Conservation (phyloP, 75 land plant genomes). For the Selaginella tamariscina region DNA sequence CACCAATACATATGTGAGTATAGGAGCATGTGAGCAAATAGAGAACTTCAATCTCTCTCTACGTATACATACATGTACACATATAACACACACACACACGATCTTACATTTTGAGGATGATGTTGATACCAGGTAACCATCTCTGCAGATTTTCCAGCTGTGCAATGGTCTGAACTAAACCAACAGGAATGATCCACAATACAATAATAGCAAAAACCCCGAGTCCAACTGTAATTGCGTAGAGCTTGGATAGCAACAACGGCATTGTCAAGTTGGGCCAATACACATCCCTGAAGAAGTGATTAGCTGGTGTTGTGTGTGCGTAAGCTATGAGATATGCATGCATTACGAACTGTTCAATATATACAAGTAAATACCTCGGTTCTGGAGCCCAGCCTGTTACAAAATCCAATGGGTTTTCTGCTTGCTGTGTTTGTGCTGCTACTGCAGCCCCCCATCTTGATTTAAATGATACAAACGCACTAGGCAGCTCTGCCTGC, state of each 20-base stretch:
- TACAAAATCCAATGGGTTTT: conserved; percentile 51
- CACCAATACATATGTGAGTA: neutral
- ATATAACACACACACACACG: conserved; percentile 11
- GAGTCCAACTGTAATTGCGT: conserved; percentile 31
- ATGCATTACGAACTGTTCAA: too few species aligned
- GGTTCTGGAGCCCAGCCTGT: conserved; percentile 82
- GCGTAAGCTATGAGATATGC: too few species aligned
- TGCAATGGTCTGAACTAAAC: conserved; percentile 59
- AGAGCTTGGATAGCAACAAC: conserved; percentile 22
- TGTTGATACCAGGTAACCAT: conserved; percentile 36
- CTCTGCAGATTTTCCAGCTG: conserved; percentile 44
- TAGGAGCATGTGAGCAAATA: neutral
- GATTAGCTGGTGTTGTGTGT: too few species aligned
- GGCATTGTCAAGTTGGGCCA: conserved; percentile 53
- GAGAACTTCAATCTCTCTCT: neutral
- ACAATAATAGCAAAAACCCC: conserved; percentile 44
- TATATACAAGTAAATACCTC: too few species aligned
- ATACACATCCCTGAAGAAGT: too few species aligned
- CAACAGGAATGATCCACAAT: conserved; percentile 50
- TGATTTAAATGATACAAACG: conserved; percentile 66
- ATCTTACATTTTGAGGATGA: conserved; percentile 57
- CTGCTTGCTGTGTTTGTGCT: conserved; percentile 54
- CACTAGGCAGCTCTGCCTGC: conserved; percentile 51
- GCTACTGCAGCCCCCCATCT: conserved; percentile 58
- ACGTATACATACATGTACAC: conserved; percentile 4